Percentiles rank a stretch among this genome's conserved stretches.
These are phyloP conservation scores for Microsporum canis DNA, from an alignment of 2,329 filamentous ascomycete species.

Conservation along the genomic window DNA sequence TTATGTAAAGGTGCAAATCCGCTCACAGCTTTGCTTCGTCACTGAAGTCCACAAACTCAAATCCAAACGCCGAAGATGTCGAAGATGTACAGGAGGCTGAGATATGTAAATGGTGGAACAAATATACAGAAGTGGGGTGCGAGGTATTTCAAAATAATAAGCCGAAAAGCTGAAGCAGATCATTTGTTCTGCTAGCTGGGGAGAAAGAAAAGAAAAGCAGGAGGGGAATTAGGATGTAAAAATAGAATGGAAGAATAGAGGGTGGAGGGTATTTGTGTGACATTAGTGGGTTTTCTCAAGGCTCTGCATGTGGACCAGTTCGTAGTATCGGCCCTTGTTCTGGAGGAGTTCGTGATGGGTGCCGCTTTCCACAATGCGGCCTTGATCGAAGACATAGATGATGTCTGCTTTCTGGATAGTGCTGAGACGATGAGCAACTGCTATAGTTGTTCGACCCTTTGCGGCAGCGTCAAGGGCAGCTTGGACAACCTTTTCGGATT, in stretches of 20 bases:
- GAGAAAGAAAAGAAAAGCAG: background rate
- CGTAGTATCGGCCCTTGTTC: conserved; percentile 60
- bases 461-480: conserved; percentile 69
- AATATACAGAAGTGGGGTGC: background rate
- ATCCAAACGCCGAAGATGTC: background rate
- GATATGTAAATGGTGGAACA: background rate
- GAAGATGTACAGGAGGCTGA: background rate
- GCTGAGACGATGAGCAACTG: conserved; percentile 80
- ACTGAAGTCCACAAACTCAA: background rate
- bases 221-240: background rate
- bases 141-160: background rate
- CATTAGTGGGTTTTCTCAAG: conserved; percentile 27
- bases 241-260: background rate
- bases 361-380: conserved; percentile 72
- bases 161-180: background rate
- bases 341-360: conserved; percentile 64
- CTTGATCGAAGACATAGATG: conserved; percentile 94
- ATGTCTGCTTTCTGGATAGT: conserved; percentile 92
- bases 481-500: conserved; percentile 47
- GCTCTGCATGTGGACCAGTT: conserved; percentile 70
- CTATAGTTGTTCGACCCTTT: conserved; percentile 79
- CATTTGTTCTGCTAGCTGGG: background rate
- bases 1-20: background rate
- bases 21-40: background rate
- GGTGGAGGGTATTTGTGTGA: background rate